phyloP scores from a whole-genome alignment of 2,329 filamentous ascomycete species.

The Blastomyces parvus region DNA sequence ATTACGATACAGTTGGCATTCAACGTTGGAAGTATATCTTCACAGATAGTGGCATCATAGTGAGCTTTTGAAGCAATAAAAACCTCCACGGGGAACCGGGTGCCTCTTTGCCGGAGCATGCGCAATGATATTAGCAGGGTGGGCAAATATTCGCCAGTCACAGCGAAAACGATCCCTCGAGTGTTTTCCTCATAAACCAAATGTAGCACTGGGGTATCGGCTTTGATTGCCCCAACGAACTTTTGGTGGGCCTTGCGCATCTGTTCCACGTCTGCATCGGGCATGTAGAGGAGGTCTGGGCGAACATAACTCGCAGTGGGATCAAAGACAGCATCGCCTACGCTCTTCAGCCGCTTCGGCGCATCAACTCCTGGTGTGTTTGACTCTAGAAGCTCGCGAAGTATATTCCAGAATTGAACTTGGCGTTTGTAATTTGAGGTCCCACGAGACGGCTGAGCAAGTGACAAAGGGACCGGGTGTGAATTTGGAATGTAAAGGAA shows the following conservation, averaged over 20 bases:
- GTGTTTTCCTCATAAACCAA: constrained; percentile 24
- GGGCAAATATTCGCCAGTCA: constrained; percentile 35
- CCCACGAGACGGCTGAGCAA: background rate
- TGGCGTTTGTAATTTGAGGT: constrained; percentile 5
- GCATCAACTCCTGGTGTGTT: constrained; percentile 4
- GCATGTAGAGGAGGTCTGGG: constrained; percentile 24
- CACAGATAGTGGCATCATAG: constrained; percentile 36
- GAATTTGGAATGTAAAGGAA: background rate
- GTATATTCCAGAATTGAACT: constrained; percentile 6
- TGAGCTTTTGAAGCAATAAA: constrained; percentile 35
- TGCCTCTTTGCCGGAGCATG: constrained; percentile 38
- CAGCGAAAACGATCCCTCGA: constrained; percentile 31
- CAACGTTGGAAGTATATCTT: constrained; percentile 34
- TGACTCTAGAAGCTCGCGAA: constrained; percentile 1
- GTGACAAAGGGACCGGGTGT: background rate
- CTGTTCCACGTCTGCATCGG: constrained; percentile 20
- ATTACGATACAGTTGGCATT: constrained; percentile 39
- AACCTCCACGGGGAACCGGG: constrained; percentile 38
- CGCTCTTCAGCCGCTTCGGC: constrained; percentile 3
- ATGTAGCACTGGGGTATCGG: constrained; percentile 16
- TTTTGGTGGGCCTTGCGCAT: constrained; percentile 27
- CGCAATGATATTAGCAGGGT: constrained; percentile 37
- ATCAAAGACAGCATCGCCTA: constrained; percentile 17
- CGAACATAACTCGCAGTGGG: constrained; percentile 18
- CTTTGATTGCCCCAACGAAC: constrained; percentile 25